A percentile compares a stretch with the other conserved stretches of the same genome.
Conservation (phyloP, 164 flowering plant genomes). For the Magnolia officinalis region DNA sequence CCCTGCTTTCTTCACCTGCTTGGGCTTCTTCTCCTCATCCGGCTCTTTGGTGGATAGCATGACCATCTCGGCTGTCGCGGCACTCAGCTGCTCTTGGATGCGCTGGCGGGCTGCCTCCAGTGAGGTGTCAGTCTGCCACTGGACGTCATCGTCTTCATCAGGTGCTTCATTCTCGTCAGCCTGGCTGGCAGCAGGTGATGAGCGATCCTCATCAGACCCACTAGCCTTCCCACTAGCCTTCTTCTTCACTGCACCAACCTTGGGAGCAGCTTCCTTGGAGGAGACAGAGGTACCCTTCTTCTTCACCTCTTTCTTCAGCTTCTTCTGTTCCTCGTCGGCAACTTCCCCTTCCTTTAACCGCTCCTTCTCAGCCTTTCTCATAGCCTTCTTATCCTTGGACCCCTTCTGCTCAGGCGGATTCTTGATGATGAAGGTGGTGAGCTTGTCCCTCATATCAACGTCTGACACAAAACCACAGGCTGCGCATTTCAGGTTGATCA, state of each 20-base stretch:
- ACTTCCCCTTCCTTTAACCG: slow-evolving; percentile 89
- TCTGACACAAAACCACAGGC: slow-evolving; percentile 92
- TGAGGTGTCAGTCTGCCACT: slow-evolving; percentile 86
- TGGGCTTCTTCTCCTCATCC: slow-evolving; percentile 31
- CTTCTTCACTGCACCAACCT: slow-evolving; percentile 30
- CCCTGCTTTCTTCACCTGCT: slow-evolving; percentile 5
- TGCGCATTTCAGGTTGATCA: slow-evolving; percentile 81
- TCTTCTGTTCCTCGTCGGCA: slow-evolving; percentile 80
- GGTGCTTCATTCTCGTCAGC: slow-evolving; percentile 41
- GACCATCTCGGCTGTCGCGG: slow-evolving; percentile 73
- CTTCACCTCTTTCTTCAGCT: slow-evolving; percentile 62
- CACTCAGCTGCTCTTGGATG: slow-evolving; percentile 71
- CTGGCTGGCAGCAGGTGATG: slow-evolving; percentile 53
- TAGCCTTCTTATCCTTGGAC: slow-evolving; percentile 80
- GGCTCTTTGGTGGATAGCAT: slow-evolving; percentile 50
- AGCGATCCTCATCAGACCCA: slow-evolving; percentile 59
- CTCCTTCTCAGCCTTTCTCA: slow-evolving; percentile 96
- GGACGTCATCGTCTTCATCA: slow-evolving; percentile 43
- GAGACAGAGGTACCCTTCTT: slow-evolving; percentile 31
- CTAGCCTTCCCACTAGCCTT: slow-evolving; percentile 31
- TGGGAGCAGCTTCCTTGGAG: slow-evolving; percentile 32
- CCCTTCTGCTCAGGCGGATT: slow-evolving; percentile 81
- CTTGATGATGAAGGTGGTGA: slow-evolving; percentile 78
- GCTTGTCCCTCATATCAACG: slow-evolving; percentile 94
- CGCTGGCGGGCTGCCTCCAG: slow-evolving; percentile 59